Percentiles rank a stretch among this genome's conserved stretches.
Evolutionary conservation across 148 eudicot species (phyloP).

Genomic region (Camellia japonica): DNA sequence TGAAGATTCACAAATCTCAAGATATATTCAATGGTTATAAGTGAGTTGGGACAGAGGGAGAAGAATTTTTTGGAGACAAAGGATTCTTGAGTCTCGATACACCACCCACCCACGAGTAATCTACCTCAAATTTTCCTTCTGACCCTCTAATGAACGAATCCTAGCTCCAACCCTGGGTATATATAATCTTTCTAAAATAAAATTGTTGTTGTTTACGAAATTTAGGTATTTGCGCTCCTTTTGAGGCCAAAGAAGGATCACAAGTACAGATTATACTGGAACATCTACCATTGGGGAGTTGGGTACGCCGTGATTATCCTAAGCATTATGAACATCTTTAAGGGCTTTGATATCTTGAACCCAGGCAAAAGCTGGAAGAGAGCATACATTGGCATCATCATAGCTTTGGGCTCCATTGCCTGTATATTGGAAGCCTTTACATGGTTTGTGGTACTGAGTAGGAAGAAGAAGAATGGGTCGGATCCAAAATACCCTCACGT

Average conservation of each 20-base stretch:
- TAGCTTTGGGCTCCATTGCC: constrained; percentile 35
- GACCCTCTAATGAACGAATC: no score
- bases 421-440: constrained; percentile 43
- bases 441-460: constrained; percentile 52
- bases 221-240: constrained; percentile 41
- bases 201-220: neutral
- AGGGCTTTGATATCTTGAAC: constrained; percentile 51
- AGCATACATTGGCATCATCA: constrained; percentile 38
- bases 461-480: constrained; percentile 33
- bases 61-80: no score
- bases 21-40: no score
- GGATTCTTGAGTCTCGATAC: no score
- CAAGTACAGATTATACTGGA: constrained; percentile 57
- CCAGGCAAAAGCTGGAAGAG: constrained; percentile 46
- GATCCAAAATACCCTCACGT: constrained; percentile 20
- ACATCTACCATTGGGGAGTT: constrained; percentile 48
- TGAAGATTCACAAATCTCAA: no score
- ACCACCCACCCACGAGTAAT: no score
- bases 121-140: neutral
- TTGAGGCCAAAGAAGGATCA: constrained; percentile 67
- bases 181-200: neutral
- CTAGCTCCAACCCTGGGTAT: no score
- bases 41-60: no score
- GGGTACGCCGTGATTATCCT: constrained; percentile 49
- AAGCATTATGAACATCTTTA: constrained; percentile 46